These are phyloP conservation scores for Scedosporium minutisporum DNA, from an alignment of 2,329 filamentous ascomycete genomes.

Conservation along the genomic window DNA sequence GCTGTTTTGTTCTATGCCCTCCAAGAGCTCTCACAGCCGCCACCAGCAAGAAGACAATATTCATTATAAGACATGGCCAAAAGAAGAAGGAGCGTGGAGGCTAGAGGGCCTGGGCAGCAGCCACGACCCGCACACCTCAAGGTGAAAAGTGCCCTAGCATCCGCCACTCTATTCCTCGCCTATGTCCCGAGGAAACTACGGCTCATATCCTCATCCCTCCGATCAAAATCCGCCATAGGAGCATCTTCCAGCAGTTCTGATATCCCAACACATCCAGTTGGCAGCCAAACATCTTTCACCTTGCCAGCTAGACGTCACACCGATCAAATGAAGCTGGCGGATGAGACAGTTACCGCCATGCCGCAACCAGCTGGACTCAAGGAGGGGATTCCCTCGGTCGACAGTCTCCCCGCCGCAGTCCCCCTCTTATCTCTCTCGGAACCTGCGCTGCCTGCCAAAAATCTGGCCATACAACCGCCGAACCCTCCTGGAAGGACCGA, in stretches of 20 bases:
- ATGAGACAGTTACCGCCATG: neutral
- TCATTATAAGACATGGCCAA: neutral
- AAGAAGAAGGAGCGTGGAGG: neutral
- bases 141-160: neutral
- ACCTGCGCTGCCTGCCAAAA: neutral
- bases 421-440: neutral
- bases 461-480: slow-evolving; percentile 6
- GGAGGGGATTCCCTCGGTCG: neutral
- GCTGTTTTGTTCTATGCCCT: no score
- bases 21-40: no score
- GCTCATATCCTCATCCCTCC: neutral
- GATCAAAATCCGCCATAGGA: neutral
- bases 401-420: neutral
- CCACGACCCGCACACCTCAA: neutral
- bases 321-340: neutral
- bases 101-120: neutral
- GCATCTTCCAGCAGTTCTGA: neutral
- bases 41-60: no score
- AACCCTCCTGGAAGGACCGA: slow-evolving; percentile 9
- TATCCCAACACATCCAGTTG: neutral
- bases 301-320: neutral
- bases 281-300: no score
- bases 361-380: neutral
- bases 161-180: neutral
- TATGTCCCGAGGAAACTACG: neutral